A percentile compares a stretch with the other conserved stretches of the same genome.
Conservation (phyloP, 768 basidiomycete species). For the Podaxis rugospora region DNA sequence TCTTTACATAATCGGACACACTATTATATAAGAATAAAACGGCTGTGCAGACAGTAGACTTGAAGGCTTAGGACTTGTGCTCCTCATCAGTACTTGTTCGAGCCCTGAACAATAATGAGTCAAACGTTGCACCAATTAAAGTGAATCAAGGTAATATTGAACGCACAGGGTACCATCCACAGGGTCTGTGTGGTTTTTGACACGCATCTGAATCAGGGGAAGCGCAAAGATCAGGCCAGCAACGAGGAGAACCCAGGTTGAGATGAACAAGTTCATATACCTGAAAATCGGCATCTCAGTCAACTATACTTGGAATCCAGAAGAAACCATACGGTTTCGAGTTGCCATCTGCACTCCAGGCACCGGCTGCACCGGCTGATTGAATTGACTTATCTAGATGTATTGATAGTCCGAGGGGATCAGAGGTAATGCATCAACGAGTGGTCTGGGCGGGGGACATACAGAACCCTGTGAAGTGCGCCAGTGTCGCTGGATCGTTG, state of each 20-base stretch:
- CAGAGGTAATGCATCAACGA: background rate
- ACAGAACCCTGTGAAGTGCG: slow-evolving; percentile 81
- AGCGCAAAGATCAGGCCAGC: slow-evolving; percentile 60
- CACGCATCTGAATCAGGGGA: slow-evolving; percentile 68
- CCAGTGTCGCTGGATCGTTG: slow-evolving; percentile 73
- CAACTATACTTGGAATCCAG: background rate
- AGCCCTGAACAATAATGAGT: background rate
- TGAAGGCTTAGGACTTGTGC: background rate
- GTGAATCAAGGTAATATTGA: background rate
- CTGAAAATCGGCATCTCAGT: slow-evolving; percentile 17
- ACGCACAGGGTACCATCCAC: slow-evolving; percentile 52
- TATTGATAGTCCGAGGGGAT: background rate
- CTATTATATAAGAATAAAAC: background rate
- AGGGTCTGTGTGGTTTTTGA: slow-evolving; percentile 51
- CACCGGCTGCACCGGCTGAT: slow-evolving; percentile 68
- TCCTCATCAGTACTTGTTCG: background rate
- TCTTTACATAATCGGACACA: no score
- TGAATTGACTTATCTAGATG: slow-evolving; percentile 61
- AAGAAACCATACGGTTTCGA: slow-evolving; percentile 46
- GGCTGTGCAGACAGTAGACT: background rate
- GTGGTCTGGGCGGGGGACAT: slow-evolving; percentile 23
- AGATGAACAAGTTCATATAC: slow-evolving; percentile 68
- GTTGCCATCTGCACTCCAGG: slow-evolving; percentile 72
- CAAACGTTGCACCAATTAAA: background rate
- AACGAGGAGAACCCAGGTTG: slow-evolving; percentile 66